Conservation (phyloP, 331 rosid species). For the Cydonia oblonga region DNA sequence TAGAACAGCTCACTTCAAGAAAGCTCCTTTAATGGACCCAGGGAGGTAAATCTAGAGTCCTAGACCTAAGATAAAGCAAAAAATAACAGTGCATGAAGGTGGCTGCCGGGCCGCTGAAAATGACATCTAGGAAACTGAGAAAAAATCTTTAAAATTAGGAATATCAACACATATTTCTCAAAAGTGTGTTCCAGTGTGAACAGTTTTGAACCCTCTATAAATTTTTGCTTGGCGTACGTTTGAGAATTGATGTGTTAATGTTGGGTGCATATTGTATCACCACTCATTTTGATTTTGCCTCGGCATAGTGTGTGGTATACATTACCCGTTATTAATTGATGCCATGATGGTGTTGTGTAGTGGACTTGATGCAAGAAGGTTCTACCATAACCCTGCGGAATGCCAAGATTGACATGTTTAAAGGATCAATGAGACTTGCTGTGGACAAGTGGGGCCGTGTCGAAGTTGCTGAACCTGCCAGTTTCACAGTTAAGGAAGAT, state of each 20-base stretch:
- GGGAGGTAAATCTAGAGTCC: not conserved
- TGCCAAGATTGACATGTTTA: conserved; percentile 92
- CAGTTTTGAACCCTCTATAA: not conserved
- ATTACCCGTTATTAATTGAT: not conserved
- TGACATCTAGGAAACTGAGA: not conserved
- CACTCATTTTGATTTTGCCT: not conserved
- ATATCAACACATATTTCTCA: not conserved
- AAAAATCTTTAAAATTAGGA: not conserved
- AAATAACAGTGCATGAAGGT: not conserved
- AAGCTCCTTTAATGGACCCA: not conserved
- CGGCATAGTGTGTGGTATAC: not conserved
- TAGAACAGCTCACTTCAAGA: not conserved
- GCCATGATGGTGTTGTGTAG: conserved; percentile 27
- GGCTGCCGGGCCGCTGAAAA: not conserved
- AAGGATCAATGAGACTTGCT: conserved; percentile 96
- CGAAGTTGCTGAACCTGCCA: conserved; percentile 74
- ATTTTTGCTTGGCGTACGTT: not conserved
- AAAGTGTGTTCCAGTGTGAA: not conserved
- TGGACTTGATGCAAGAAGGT: conserved; percentile 88
- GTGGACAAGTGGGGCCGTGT: conserved; percentile 98
- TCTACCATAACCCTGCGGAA: conserved; percentile 60
- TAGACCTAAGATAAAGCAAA: too few species aligned
- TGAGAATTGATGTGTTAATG: not conserved
- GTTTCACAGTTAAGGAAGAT: conserved; percentile 80
- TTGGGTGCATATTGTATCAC: not conserved